Base-by-base conservation (phyloP, 176 grass and related monocot genomes). In the Carex pumila region DNA sequence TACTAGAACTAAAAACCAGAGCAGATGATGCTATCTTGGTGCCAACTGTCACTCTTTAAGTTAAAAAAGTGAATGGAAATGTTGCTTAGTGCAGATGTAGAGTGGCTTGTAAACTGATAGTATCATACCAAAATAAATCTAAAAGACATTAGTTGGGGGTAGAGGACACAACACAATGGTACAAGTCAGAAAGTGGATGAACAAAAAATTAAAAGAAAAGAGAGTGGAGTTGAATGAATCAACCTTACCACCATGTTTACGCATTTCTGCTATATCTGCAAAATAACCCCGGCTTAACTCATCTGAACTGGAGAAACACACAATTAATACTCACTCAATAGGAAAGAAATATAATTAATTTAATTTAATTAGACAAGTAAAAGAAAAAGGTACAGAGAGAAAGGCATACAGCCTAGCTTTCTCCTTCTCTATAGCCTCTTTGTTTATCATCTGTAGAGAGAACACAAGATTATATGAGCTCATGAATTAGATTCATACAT, bases 251-350 rank as follows among this genome's bases (percentile, higher is more conserved):
- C 30, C 81, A 58, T 91, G 87, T 85, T 91, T 87, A 29, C 86
- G 82, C 66, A 94, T 93, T 79, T 98, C 92, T 0, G 85, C 21
- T 6, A 98, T 92, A 81, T 98, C 95, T 0, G 69, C 85, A 66
- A 98, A 98, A 80, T 95, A 93, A 22, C 95, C 85, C 55, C 95
- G 70, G 43, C 83, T 89, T 56, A 98, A 82, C 63, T 98, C 92
- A 14, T 98, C 91, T 32, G 45, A 73, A 93, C 95, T 98, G 91
- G 65, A 92, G 63, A 85, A 92, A 81, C 83, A 83, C 65, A 68
- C 50, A 72, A 55, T 58, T 8, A 84, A 37, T 29, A 65, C 10
- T 36, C 12, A 50, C 10, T 36, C 12, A 50, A 50, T 50, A 85
- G 55, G 65, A 12, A 64, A 53, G 39, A n/a, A 9, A 31, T 17